Evolutionary conservation across 495 filamentous ascomycete species (phyloP), one percentile per base, ranked within the genome.

Genomic region (Penicillium bialowiezense): DNA sequence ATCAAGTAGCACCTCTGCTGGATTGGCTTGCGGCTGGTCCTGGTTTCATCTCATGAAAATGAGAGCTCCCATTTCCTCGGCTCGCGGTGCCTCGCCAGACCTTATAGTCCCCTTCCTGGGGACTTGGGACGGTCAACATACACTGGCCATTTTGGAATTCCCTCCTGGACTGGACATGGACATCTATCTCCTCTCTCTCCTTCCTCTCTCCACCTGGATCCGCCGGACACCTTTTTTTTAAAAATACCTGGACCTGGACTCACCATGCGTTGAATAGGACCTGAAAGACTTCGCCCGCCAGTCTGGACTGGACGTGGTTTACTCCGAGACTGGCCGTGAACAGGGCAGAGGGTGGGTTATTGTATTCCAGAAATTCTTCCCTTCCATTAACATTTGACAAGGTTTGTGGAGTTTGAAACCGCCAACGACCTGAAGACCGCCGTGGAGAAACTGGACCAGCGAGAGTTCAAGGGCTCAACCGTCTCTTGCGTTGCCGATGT

Each of bases 211-310:
- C 55, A 50, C 51, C 23, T 26, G 23, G 23, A 24, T 58, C 56
- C 45, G 52, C 35, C 39, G 23, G 23, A 26, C 23, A 26, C 3
- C 29, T 32, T 32, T 32, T 13, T 32, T 31, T 55, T 37, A n/a
- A n/a, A n/a, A n/a, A n/a, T 63, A 55, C 61, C 67, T 62, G 66
- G 65, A 72, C 47, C 62, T 62, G 65, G 56, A 73, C 70, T 75
- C 60, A 73, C 67, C 62, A 54, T 56, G n/a, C 44, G 32, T 68
- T 64, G 24, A 68, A 28, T 73, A 99, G 93, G 95, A 99, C 70
- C 82, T 99, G 34, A 99, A 99, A 89, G 93, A 99, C 71, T 99
- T 97, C 68, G 95, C 93, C 49, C 92, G 93, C 63, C 88, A 91
- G 66, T 95, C 91, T 71, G 90, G 90, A 64, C 82, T 95, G 69